Conservation (phyloP, 148 eudicot species). For the Spergularia marina region DNA sequence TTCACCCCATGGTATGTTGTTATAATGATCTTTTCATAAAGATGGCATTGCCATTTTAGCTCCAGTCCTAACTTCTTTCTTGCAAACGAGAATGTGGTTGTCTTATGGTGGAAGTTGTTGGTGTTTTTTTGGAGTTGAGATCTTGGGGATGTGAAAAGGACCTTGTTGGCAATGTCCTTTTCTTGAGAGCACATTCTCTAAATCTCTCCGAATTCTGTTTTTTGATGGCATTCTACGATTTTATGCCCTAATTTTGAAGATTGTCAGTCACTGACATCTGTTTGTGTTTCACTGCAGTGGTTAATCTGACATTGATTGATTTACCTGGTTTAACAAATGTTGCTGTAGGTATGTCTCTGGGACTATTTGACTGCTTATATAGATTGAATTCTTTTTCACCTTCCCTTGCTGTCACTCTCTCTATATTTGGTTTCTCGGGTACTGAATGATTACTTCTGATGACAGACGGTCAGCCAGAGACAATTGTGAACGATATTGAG, state of each 20-base stretch:
- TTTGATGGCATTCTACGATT: not conserved
- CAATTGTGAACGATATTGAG: constrained; percentile 72
- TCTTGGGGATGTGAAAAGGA: too few species aligned
- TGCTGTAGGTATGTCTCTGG: constrained; percentile 49
- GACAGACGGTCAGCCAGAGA: constrained; percentile 83
- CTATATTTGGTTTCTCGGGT: not conserved
- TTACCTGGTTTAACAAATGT: constrained; percentile 71
- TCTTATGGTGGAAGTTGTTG: not conserved
- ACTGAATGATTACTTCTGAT: constrained; percentile 3
- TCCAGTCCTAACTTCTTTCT: not conserved
- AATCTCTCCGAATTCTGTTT: not conserved
- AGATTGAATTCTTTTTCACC: not conserved
- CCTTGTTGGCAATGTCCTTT: too few species aligned
- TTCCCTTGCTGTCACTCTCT: not conserved
- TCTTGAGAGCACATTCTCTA: not conserved
- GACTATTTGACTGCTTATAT: not conserved
- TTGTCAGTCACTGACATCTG: constrained; percentile 9
- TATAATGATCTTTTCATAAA: not conserved
- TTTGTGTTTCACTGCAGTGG: constrained; percentile 42
- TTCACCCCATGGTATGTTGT: constrained; percentile 49
- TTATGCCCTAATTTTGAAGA: not conserved
- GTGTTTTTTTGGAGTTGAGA: not conserved
- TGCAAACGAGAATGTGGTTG: not conserved
- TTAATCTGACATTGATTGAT: constrained; percentile 63
- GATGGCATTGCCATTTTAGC: not conserved